Evolutionary conservation across 2,329 filamentous ascomycete genomes (phyloP).

Genomic region (Fusarium tuaranense): DNA sequence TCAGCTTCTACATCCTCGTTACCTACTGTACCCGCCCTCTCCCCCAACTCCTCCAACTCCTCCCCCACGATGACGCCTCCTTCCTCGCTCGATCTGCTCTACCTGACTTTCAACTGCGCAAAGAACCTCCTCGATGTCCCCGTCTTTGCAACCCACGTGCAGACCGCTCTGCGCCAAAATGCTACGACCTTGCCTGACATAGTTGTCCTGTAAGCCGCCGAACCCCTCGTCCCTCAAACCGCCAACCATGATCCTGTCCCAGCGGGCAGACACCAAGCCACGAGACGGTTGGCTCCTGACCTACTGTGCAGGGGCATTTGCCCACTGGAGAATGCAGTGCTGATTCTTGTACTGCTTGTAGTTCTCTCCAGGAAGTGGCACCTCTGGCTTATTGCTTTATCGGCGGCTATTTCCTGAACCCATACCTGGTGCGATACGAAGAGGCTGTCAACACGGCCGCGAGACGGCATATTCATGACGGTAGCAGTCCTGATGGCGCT

Average conservation of each 20-base stretch:
- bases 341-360: constrained; percentile 49
- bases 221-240: constrained; percentile 25
- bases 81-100: constrained; percentile 74
- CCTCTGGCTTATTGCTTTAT: constrained; percentile 88
- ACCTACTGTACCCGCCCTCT: constrained; percentile 2
- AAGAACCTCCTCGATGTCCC: constrained; percentile 76
- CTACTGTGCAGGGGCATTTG: constrained; percentile 11
- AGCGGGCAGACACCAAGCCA: constrained; percentile 19
- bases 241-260: constrained; percentile 14
- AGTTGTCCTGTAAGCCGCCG: constrained; percentile 65
- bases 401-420: constrained; percentile 80
- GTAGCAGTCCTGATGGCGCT: constrained; percentile 4
- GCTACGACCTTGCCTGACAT: constrained; percentile 62
- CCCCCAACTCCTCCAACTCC: constrained; percentile 14
- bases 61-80: constrained; percentile 52
- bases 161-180: constrained; percentile 66
- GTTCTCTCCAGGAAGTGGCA: constrained; percentile 90
- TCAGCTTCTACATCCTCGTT: constrained; percentile 10
- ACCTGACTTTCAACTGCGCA: constrained; percentile 92
- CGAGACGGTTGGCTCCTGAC: constrained; percentile 1
- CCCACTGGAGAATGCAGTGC: constrained; percentile 27
- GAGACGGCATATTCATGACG: constrained; percentile 27
- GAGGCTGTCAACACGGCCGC: constrained; percentile 77
- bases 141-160: constrained; percentile 78
- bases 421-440: constrained; percentile 80